Evolutionary conservation across 1,284 basidiomycete genomes (phyloP).

Genomic region (Neonothopanus nambi): DNA sequence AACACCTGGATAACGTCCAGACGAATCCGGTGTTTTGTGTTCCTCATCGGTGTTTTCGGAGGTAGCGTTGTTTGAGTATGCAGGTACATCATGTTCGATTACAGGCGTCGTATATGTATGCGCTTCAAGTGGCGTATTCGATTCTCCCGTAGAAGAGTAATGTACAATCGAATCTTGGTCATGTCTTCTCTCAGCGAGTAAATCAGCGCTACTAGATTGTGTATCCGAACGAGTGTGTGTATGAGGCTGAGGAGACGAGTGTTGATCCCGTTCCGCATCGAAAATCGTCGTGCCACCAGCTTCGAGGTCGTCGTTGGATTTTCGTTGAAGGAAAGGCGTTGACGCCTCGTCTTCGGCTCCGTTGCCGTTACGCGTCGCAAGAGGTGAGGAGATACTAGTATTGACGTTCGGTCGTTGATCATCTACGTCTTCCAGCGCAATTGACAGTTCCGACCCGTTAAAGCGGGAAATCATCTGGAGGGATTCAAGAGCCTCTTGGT

Average conservation of each 20-base stretch:
- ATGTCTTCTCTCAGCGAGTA: background rate
- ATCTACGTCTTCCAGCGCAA: slow-evolving; percentile 73
- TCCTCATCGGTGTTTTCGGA: background rate
- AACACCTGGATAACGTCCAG: background rate
- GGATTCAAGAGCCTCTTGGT: slow-evolving; percentile 79
- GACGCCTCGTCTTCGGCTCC: background rate
- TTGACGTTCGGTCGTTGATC: slow-evolving; percentile 41
- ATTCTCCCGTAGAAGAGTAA: slow-evolving; percentile 10
- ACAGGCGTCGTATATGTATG: slow-evolving; percentile 15
- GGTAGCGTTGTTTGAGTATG: background rate
- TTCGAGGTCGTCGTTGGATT: background rate
- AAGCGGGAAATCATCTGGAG: slow-evolving; percentile 82
- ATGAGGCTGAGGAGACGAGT: background rate
- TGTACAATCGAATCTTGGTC: background rate
- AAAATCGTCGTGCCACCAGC: background rate
- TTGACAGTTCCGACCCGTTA: slow-evolving; percentile 72
- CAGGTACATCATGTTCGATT: background rate
- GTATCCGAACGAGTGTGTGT: background rate
- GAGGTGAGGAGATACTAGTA: background rate
- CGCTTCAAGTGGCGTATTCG: slow-evolving; percentile 9
- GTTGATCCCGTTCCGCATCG: background rate
- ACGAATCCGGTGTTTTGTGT: background rate
- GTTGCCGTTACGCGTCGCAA: background rate
- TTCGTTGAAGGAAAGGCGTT: background rate
- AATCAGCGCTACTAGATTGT: slow-evolving; percentile 6